Conservation (phyloP, 2,329 filamentous ascomycete species). For the Talaromyces sp. region DNA sequence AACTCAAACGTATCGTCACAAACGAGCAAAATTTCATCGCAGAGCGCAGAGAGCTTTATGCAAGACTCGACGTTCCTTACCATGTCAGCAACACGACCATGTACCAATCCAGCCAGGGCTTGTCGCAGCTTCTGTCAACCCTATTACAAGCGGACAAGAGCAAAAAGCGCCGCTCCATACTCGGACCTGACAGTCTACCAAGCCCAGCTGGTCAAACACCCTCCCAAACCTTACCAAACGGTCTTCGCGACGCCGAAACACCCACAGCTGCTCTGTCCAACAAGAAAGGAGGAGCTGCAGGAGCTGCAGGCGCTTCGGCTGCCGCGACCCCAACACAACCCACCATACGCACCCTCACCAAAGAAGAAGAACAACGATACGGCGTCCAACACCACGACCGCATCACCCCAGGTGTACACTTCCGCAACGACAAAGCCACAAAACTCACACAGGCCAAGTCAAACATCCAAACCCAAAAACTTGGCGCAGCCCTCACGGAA, state of each 20-base stretch:
- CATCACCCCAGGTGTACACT: constrained; percentile 78
- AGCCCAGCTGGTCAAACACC: constrained; percentile 56
- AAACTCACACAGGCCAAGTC: constrained; percentile 51
- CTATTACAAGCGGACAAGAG: constrained; percentile 79
- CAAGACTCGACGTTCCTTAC: constrained; percentile 77
- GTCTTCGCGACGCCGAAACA: constrained; percentile 38
- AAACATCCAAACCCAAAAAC: constrained; percentile 49
- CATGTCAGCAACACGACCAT: constrained; percentile 66
- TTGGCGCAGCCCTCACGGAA: constrained; percentile 47
- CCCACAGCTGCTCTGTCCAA: constrained; percentile 29
- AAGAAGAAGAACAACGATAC: constrained; percentile 73
- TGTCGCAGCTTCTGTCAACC: constrained; percentile 76
- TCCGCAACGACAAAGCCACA: constrained; percentile 64
- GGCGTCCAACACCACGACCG: constrained; percentile 84
- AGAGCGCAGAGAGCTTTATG: constrained; percentile 82
- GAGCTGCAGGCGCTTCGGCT: constrained; percentile 39
- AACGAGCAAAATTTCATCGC: constrained; percentile 82
- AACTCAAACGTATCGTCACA: constrained; percentile 86
- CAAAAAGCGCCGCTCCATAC: constrained; percentile 77
- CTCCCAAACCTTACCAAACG: constrained; percentile 33
- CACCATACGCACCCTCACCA: constrained; percentile 67
- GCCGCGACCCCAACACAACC: constrained; percentile 38
- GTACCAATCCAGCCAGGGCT: constrained; percentile 76
- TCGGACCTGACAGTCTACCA: constrained; percentile 56
- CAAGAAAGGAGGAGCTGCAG: constrained; percentile 31